Conservation (phyloP, 2,329 filamentous ascomycete genomes). For the Hymenoscyphus salicellus region DNA sequence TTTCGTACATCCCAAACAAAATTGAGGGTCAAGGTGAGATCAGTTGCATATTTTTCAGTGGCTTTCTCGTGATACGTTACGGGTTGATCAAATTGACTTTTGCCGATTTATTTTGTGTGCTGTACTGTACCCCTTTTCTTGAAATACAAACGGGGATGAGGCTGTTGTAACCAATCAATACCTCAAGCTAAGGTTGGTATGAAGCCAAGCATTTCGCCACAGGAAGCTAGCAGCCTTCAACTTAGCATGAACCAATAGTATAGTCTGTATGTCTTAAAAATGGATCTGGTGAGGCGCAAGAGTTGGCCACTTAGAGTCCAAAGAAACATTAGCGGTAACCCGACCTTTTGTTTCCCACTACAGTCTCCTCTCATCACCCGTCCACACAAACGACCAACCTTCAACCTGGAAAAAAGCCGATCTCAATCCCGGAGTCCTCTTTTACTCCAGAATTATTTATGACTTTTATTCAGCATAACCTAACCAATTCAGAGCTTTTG, state of each 20-base stretch:
- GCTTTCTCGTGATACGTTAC: not conserved
- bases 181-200: not conserved
- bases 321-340: not conserved
- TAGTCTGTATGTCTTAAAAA: not conserved
- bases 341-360: not conserved
- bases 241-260: not conserved
- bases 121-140: not conserved
- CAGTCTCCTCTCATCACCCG: too few species aligned
- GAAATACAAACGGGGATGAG: not conserved
- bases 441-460: not conserved
- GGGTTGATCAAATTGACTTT: too few species aligned
- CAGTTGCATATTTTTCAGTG: not conserved
- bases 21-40: not conserved
- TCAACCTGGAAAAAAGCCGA: not conserved
- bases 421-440: not conserved
- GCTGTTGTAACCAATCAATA: not conserved
- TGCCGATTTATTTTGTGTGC: not conserved
- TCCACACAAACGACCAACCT: not conserved
- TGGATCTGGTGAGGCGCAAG: not conserved
- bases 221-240: not conserved
- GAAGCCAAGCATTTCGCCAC: conserved; percentile 1
- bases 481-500: not conserved
- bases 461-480: not conserved
- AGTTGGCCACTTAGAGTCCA: not conserved
- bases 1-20: not conserved